Percentiles rank a stretch among this genome's conserved stretches.
phyloP scores from a whole-genome alignment of 2,329 filamentous ascomycete species.

The Domatiomyces catenatus region DNA sequence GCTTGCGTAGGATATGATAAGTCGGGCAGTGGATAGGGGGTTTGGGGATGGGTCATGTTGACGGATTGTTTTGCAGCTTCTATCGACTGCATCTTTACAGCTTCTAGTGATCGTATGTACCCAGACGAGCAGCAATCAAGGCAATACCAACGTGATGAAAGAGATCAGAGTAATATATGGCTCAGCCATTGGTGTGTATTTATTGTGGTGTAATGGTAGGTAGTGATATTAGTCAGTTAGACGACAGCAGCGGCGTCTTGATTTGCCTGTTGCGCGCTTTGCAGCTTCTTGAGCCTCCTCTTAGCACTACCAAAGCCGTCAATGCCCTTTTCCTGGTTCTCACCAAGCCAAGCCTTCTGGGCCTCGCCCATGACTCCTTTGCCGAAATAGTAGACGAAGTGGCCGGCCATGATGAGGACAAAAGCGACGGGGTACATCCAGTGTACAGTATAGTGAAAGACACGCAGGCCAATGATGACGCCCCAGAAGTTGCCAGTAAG shows the following conservation, averaged over 20 bases:
- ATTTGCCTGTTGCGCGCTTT: conserved; percentile 1
- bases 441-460: conserved; percentile 67
- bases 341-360: conserved; percentile 87
- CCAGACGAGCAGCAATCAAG: neutral
- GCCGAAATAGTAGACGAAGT: conserved; percentile 74
- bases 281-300: conserved; percentile 40
- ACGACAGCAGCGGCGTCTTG: conserved; percentile 2
- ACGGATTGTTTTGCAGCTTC: neutral
- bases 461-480: conserved; percentile 74
- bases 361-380: conserved; percentile 72
- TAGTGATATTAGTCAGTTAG: neutral
- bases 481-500: conserved; percentile 96
- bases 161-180: neutral
- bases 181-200: neutral
- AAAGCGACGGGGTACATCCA: conserved; percentile 94
- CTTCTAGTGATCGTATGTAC: neutral
- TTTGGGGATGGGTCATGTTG: neutral
- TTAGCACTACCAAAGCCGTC: conserved; percentile 74
- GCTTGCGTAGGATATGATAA: neutral
- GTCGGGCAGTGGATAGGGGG: neutral
- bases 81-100: neutral
- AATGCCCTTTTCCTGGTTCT: conserved; percentile 67
- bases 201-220: no score
- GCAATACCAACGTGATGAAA: neutral
- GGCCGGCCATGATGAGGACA: conserved; percentile 72